Base-by-base conservation (phyloP, 139 green algal species). In the Pycnococcus provasolii region DNA sequence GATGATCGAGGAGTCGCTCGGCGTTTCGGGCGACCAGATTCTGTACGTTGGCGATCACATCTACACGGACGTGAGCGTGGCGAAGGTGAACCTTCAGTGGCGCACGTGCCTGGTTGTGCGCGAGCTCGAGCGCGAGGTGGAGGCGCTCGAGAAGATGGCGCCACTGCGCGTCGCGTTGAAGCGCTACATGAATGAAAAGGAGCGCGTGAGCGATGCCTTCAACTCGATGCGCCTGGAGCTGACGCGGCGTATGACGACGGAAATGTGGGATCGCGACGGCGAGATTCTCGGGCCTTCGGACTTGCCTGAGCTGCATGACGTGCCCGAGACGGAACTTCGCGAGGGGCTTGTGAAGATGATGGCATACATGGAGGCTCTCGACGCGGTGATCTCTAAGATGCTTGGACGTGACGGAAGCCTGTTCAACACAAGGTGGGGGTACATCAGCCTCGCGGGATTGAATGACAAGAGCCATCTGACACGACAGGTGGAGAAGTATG, bases 21-120 rank as follows among this genome's bases (percentile, higher is more conserved):
- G 81, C 11, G 78, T 96, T 39, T 62, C 80, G 6, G 90, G 91
- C 7, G 89, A 96, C 44, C 85, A 95, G 62, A 87, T 96, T 4
- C 68, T 96, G 58, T 97, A 97, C 62, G 89, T 97, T 9, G 91
- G 91, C 0, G 90, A 96, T 69, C 89, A 94, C 79, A 89, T 90
- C 79, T 91, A 95, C 81, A 92, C 87, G 0, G 89, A 95, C 57
- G 88, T 88, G 6, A 85, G 81, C 42, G 64, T 91, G 4, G 84
- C 89, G 43, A 95, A 96, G 75, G 78, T 92, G 66, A 89, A 94
- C 72, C 87, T 95, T 77, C 76, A 81, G 55, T 94, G 88, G 88
- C 81, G 89, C 54, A 96, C 89, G 0, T 83, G 79, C 2, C 84
- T 96, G 26, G 79, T 96, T 50, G 75, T 95, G 46, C 73, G 91